These are phyloP conservation scores for Pterocarpus macrocarpus DNA, from an alignment of 306 rosid genomes.

Conservation along the genomic window DNA sequence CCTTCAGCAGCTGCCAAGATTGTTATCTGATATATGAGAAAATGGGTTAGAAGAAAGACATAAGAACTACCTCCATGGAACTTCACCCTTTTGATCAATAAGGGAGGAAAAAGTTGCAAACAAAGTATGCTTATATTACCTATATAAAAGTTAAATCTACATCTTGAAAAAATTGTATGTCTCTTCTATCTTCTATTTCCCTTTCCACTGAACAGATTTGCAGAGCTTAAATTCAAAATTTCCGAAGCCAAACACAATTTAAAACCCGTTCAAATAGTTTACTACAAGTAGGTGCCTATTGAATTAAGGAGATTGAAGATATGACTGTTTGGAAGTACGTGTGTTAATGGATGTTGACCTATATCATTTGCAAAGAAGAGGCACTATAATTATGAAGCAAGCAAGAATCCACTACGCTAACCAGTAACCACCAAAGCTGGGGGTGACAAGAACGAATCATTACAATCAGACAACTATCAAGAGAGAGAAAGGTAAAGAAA, in stretches of 20 bases:
- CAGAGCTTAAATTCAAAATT: constrained; percentile 23
- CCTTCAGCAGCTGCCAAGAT: constrained; percentile 97
- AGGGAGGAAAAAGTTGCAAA: constrained; percentile 13
- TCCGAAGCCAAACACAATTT: constrained; percentile 20
- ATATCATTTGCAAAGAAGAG: constrained; percentile 1
- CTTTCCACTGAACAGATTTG: constrained; percentile 18
- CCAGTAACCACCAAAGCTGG: neutral
- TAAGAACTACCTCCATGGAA: constrained; percentile 17
- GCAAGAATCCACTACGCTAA: constrained; percentile 17
- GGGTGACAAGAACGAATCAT: constrained; percentile 5
- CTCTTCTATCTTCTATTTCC: constrained; percentile 17
- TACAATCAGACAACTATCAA: constrained; percentile 11
- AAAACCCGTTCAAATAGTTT: neutral
- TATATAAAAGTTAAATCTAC: neutral
- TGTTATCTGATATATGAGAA: constrained; percentile 70
- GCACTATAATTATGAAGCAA: constrained; percentile 1
- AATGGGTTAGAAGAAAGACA: constrained; percentile 32
- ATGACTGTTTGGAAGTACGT: neutral
- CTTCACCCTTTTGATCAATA: constrained; percentile 6
- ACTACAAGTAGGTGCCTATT: constrained; percentile 16
- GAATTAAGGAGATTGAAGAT: constrained; percentile 14
- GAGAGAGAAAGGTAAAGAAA: constrained; percentile 21
- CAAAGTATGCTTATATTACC: constrained; percentile 4
- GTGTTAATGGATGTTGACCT: constrained; percentile 16
- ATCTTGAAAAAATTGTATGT: constrained; percentile 10